Evolutionary conservation across 2,329 filamentous ascomycete genomes (phyloP), one percentile per base, ranked within the genome.

Genomic region (Bipolaris bicolor): DNA sequence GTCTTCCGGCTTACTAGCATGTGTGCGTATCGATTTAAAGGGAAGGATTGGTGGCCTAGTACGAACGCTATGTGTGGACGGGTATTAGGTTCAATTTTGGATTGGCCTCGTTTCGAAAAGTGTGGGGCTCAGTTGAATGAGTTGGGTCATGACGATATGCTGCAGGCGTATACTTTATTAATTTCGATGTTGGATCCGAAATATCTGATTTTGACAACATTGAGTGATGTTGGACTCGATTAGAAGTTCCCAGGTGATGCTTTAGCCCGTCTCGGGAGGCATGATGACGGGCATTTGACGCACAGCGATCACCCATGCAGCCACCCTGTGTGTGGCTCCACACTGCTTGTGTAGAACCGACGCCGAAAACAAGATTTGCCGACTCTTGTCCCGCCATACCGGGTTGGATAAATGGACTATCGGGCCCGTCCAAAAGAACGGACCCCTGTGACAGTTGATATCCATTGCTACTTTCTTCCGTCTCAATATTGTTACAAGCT

Each of bases 381-480:
- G 53, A 60, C 26, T 55, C 43, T 39, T 41, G 47, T 5, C 29
- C n/a, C n/a, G 49, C 55, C 57, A 60, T 20, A 7, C 43, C 39
- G 9, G 60, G 60, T 45, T 60, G 57, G 40, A 10, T 31, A 49
- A 57, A 62, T 1, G 51, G 41, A 20, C 33, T 50, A 11, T 18
- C 31, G 20, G 39, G 11, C 15, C 31, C 22, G n/a, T 49, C 31
- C 31, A n/a, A 16, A n/a, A 41, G 1, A 6, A 26, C 20, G 15
- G 39, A 52, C 15, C 7, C 13, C 3, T 15, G n/a, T 4, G 37
- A 18, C 15, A 18, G 7, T 36, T 24, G 13, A n/a, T 6, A 7
- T 24, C 16, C 3, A 4, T 22, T 5, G 9, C 11, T 20, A 1
- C 16, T 24, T 16, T 26, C 26, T 16, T 44, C 20, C 15, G 15